Base-by-base conservation (phyloP, 116 monocot species). In the Posidonia oceanica region DNA sequence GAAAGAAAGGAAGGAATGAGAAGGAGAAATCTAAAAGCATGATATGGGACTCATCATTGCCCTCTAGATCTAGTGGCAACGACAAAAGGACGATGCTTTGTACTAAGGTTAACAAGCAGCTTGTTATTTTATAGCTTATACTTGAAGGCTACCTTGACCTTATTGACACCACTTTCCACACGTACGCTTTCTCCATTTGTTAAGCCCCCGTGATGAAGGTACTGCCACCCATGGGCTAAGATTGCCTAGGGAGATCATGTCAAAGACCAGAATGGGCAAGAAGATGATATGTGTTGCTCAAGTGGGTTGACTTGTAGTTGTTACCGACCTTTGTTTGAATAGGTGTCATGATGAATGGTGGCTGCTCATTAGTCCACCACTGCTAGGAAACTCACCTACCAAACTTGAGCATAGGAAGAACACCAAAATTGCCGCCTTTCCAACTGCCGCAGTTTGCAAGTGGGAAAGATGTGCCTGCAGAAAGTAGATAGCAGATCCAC, bases 121-220 rank as follows among this genome's bases (percentile, higher is more conserved):
- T 65, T 65, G 42, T 18, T 36, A 14, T 5, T 3, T 16, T 48
- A 48, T 10, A 48, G 48, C 8, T 58, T 42, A 18, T n/a, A 65
- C 40, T 40, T 18, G n/a, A 42, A 65, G 36, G 65, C 8, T 39
- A 65, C 40, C 40, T 65, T 65, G 65, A 65, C 65, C 38, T 40
- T 13, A 41, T 39, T 14, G 65, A 36, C 41, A 65, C 36, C 65
- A 42, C 65, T 41, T 40, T 40, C 65, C 40, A 39, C 16, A 40
- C 8, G 29, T 29, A 29, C 29, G 29, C 39, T 5, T 40, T 61
- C 12, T 61, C 12, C 36, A 29, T 29, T 29, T 29, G 29, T 29
- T 29, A 29, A 36, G 39, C 40, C 42, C 39, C 42, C 39, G 39
- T 65, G 65, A 65, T 65, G 65, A 65, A 40, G 7, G 2, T 39